Conservation (phyloP, 2,329 filamentous ascomycete species). For the Colletotrichum navitas region DNA sequence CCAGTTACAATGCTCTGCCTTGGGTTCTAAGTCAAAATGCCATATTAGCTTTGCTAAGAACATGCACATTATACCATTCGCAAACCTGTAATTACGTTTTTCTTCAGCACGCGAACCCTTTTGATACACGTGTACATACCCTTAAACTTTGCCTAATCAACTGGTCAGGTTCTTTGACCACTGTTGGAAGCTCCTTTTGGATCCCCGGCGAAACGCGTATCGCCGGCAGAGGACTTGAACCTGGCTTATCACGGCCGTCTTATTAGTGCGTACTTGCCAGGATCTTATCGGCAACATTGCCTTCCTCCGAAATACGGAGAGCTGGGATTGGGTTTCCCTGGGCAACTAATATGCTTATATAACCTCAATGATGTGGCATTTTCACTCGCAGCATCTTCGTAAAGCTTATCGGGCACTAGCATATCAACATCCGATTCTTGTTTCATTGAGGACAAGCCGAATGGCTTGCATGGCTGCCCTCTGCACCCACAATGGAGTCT, state of each 20-base stretch:
- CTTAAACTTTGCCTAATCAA: neutral
- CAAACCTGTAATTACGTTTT: neutral
- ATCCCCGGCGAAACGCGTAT: neutral
- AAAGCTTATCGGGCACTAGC: neutral
- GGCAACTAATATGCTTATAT: neutral
- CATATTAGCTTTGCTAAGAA: neutral
- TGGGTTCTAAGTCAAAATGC: neutral
- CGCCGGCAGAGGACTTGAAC: slow-evolving; percentile 8
- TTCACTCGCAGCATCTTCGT: no score
- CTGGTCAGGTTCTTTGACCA: neutral
- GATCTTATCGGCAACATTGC: neutral
- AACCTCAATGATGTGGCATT: neutral
- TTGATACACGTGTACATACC: neutral
- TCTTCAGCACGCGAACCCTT: neutral
- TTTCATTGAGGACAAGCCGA: neutral
- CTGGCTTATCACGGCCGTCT: no score
- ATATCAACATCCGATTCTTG: neutral
- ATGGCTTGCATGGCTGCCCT: neutral
- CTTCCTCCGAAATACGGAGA: slow-evolving; percentile 1
- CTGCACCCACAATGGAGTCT: slow-evolving; percentile 14
- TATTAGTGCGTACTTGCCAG: neutral
- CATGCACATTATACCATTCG: neutral
- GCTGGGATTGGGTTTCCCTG: neutral
- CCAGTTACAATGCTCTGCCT: neutral
- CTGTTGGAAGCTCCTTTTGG: neutral